Evolutionary conservation across 192 early-diverging fungal genomes (phyloP).

Genomic region (Umbelopsis ramanniana): DNA sequence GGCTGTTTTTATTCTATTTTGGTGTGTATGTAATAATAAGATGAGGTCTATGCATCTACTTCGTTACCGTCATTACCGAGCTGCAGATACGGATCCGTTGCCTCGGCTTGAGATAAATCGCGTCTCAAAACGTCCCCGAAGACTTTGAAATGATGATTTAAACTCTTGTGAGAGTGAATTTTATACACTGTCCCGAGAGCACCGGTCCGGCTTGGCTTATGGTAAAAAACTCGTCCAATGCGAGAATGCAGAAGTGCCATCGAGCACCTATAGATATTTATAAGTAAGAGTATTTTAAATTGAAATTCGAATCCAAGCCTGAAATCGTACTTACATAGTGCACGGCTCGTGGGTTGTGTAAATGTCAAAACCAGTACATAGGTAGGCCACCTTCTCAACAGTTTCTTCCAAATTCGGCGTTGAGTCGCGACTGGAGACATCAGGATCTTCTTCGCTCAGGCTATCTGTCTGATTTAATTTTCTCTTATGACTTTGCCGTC

Average conservation of each 20-base stretch:
- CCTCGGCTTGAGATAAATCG: constrained; percentile 1
- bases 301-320: not conserved
- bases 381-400: constrained; percentile 51
- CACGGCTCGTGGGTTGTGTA: constrained; percentile 88
- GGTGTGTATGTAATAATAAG: not conserved
- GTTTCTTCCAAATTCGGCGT: constrained; percentile 19
- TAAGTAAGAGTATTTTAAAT: too few relatives aligned
- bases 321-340: constrained; percentile 65
- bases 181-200: constrained; percentile 64
- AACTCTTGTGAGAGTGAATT: constrained; percentile 67
- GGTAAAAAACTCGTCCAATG: constrained; percentile 85
- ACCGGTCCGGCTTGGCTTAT: constrained; percentile 49
- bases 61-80: not conserved
- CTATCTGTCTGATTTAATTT: constrained; percentile 25
- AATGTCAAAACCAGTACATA: constrained; percentile 84
- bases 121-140: constrained; percentile 35
- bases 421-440: not conserved
- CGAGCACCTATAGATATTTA: constrained; percentile 61
- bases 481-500: constrained; percentile 18
- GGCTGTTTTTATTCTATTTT: not conserved
- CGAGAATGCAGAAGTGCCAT: constrained; percentile 97
- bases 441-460: not conserved
- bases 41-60: not conserved
- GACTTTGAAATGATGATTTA: constrained; percentile 79
- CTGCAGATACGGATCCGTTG: not conserved